Evolutionary conservation across 495 filamentous ascomycete species (phyloP).

Genomic region (Penicillium desertorum): DNA sequence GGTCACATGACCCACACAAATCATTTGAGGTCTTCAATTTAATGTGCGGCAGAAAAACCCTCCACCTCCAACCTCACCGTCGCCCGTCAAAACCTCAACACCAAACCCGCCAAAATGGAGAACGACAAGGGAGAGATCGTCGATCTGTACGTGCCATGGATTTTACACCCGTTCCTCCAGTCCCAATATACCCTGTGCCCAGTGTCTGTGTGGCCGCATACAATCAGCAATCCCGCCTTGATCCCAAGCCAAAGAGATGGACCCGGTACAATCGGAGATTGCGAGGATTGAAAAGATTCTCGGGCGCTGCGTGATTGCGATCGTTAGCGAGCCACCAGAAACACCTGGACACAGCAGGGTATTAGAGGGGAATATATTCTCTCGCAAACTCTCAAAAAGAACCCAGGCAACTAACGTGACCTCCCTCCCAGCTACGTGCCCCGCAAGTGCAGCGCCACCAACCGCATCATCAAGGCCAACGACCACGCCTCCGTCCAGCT

Average conservation of each 20-base stretch:
- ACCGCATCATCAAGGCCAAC: conserved; percentile 99
- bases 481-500: conserved; percentile 94
- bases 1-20: conserved; percentile 55
- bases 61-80: conserved; percentile 42
- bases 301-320: background rate
- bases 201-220: conserved; percentile 22
- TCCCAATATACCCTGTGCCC: conserved; percentile 17
- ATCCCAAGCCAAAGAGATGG: conserved; percentile 11
- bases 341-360: conserved; percentile 10
- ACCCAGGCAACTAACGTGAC: conserved; percentile 23
- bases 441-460: conserved; percentile 94
- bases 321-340: conserved; percentile 13
- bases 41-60: conserved; percentile 30
- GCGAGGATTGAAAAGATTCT: background rate
- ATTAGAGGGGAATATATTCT: conserved; percentile 6
- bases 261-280: background rate
- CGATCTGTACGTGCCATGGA: conserved; percentile 73
- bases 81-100: conserved; percentile 44
- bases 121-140: conserved; percentile 99
- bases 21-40: conserved; percentile 31
- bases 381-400: conserved; percentile 13
- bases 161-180: conserved; percentile 13
- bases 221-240: conserved; percentile 13
- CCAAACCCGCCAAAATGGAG: conserved; percentile 70
- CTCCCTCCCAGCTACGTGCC: conserved; percentile 78